phyloP scores from a whole-genome alignment of 257 asterid genomes.

The Solanum chmielewskii region DNA sequence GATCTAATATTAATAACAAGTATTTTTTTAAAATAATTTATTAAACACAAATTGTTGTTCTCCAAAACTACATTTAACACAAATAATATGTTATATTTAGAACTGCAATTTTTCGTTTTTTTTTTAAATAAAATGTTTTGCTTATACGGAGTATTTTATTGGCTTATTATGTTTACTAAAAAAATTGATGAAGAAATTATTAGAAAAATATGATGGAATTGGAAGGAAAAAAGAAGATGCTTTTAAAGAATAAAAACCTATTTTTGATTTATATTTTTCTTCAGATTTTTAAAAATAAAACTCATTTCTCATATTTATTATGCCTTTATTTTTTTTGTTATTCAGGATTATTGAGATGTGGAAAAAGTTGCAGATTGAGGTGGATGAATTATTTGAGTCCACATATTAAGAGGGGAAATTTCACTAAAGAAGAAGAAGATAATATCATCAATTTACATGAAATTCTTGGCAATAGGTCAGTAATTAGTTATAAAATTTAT shows the following conservation, averaged over 20 bases:
- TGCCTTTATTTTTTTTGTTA: neutral
- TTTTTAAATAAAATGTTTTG: neutral
- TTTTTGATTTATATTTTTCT: neutral
- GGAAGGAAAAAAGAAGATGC: neutral
- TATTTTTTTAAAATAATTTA: rapidly evolving
- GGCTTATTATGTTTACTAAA: neutral
- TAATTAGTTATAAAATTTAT: neutral
- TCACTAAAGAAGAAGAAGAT: neutral
- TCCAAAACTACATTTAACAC: neutral
- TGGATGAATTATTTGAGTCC: neutral
- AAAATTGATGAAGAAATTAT: neutral
- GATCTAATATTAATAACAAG: neutral
- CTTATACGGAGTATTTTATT: neutral
- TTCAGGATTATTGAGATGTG: neutral
- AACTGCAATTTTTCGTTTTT: neutral
- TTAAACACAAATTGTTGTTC: neutral
- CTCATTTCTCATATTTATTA: neutral
- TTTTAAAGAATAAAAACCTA: neutral
- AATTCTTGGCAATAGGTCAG: neutral
- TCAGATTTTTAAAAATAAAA: neutral
- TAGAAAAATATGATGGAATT: neutral
- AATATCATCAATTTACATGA: neutral
- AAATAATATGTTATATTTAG: neutral
- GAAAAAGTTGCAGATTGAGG: neutral
- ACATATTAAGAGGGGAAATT: neutral